Conservation (phyloP, 257 asterid genomes). For the Solanum pinnatisectum region DNA sequence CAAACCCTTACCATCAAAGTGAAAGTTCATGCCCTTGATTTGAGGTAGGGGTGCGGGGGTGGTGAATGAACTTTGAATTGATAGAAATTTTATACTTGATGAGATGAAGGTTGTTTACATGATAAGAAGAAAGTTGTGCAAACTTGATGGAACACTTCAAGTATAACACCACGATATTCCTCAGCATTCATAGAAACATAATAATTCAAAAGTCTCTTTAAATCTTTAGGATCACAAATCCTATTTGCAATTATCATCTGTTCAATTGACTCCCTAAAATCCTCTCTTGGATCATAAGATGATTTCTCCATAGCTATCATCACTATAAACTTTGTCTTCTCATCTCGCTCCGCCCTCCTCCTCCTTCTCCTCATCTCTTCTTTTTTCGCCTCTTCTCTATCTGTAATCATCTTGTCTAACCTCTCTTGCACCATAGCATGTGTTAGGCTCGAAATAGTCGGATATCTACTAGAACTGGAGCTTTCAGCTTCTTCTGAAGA, state of each 20-base stretch:
- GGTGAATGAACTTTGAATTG: not conserved
- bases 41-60: fast-evolving
- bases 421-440: constrained; percentile 78
- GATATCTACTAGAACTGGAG: constrained; percentile 28
- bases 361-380: constrained; percentile 15
- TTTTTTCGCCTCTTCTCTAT: constrained; percentile 16
- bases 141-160: constrained; percentile 65
- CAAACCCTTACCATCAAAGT: not conserved
- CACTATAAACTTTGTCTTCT: constrained; percentile 38
- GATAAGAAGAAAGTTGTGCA: constrained; percentile 45
- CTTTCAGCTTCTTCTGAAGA: constrained; percentile 43
- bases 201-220: constrained; percentile 49
- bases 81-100: not conserved
- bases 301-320: constrained; percentile 75
- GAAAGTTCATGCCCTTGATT: not conserved
- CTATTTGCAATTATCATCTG: constrained; percentile 43
- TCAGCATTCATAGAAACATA: constrained; percentile 61
- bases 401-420: constrained; percentile 58
- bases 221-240: constrained; percentile 42
- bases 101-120: constrained; percentile 15
- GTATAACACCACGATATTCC: constrained; percentile 46
- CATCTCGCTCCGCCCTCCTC: constrained; percentile 13
- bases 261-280: constrained; percentile 65
- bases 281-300: constrained; percentile 57
- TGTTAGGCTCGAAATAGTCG: constrained; percentile 45